Evolutionary conservation across 352 stramenopile genomes (phyloP).

Genomic region (Phytophthora quininea): DNA sequence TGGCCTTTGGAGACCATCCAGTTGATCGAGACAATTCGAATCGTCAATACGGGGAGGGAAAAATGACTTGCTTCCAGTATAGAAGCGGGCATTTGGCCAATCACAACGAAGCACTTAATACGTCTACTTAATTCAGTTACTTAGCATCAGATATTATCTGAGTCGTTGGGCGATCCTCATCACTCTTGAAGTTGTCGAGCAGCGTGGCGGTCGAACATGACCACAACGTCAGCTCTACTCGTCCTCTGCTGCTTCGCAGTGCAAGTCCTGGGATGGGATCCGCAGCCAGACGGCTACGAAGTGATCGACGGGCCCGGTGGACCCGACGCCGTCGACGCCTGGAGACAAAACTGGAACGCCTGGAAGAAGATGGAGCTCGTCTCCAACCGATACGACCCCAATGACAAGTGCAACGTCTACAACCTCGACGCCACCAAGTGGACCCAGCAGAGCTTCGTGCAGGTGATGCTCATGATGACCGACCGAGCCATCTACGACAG

Average conservation of each 20-base stretch:
- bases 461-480: conserved; percentile 78
- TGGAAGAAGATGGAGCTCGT: conserved; percentile 81
- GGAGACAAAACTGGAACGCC: conserved; percentile 57
- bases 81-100: conserved; percentile 18
- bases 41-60: conserved; percentile 38
- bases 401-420: conserved; percentile 71
- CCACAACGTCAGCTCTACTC: conserved; percentile 10
- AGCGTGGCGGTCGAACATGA: too few relatives aligned
- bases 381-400: conserved; percentile 65
- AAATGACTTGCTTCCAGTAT: conserved; percentile 20
- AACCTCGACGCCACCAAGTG: conserved; percentile 64
- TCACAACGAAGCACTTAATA: neutral
- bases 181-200: neutral
- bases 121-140: neutral
- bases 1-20: conserved; percentile 50
- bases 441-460: conserved; percentile 82
- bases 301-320: conserved; percentile 67
- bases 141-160: neutral
- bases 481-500: conserved; percentile 82
- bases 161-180: neutral
- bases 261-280: conserved; percentile 56
- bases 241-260: conserved; percentile 10
- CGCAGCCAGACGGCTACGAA: conserved; percentile 81
- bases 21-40: conserved; percentile 43
- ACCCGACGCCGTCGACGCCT: conserved; percentile 43